These are phyloP conservation scores for Eremothecium sinecaudum DNA, from an alignment of 1,139 yeast species.

Conservation along the genomic window DNA sequence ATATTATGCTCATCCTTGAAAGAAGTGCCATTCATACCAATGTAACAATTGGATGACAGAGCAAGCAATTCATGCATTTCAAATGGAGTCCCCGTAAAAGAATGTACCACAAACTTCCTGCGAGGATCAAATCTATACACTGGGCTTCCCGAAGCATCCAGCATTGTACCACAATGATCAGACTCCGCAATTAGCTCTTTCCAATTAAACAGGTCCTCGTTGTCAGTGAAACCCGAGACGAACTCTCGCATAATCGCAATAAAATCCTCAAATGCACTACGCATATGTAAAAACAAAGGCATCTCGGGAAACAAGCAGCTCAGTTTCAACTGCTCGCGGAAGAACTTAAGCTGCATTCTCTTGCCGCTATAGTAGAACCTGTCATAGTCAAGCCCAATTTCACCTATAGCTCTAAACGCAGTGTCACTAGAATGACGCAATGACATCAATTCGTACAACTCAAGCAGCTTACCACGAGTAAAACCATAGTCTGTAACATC, in stretches of 20 bases:
- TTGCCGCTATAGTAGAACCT: slow-evolving; percentile 66
- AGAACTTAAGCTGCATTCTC: slow-evolving; percentile 57
- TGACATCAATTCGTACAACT: slow-evolving; percentile 42
- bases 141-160: slow-evolving; percentile 10
- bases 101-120: slow-evolving; percentile 64
- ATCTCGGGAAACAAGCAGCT: slow-evolving; percentile 28
- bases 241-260: slow-evolving; percentile 50
- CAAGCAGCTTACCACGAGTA: slow-evolving; percentile 17
- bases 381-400: slow-evolving; percentile 89
- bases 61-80: slow-evolving; percentile 45
- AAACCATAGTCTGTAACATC: slow-evolving; percentile 35
- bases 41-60: slow-evolving; percentile 37
- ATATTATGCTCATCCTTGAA: slow-evolving; percentile 68
- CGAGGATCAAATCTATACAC: slow-evolving; percentile 21
- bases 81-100: slow-evolving; percentile 76
- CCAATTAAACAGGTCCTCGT: slow-evolving; percentile 21
- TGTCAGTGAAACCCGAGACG: slow-evolving; percentile 33
- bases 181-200: slow-evolving; percentile 4
- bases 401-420: slow-evolving; percentile 64
- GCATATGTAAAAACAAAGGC: slow-evolving; percentile 84
- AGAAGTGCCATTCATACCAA: slow-evolving; percentile 91
- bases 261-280: slow-evolving; percentile 82
- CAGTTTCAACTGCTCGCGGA: slow-evolving; percentile 51
- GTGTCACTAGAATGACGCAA: slow-evolving; percentile 42
- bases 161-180: not conserved